A percentile compares a stretch with the other conserved stretches of the same genome.
phyloP scores from a whole-genome alignment of 2,329 filamentous ascomycete genomes.

The Juglanconis oblonga region DNA sequence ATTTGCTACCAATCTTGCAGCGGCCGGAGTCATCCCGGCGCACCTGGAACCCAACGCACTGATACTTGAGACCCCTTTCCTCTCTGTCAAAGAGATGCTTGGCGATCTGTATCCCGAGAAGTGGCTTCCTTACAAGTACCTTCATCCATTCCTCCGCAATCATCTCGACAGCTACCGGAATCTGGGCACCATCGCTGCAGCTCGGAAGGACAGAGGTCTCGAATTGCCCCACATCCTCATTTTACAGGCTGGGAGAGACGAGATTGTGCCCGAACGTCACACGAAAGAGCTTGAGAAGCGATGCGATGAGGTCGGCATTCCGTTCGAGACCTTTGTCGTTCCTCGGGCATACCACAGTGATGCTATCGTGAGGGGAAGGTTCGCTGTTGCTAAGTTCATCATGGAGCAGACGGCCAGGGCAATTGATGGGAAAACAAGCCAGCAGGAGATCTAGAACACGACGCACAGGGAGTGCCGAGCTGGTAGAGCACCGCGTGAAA shows the following conservation, averaged over 20 bases:
- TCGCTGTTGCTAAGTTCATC: conserved; percentile 48
- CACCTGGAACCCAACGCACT: conserved; percentile 45
- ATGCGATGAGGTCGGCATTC: conserved; percentile 46
- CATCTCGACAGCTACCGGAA: conserved; percentile 55
- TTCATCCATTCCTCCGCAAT: conserved; percentile 71
- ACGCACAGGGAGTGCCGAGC: too few species aligned
- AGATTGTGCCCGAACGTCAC: conserved; percentile 54
- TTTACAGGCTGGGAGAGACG: conserved; percentile 55
- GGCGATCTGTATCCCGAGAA: conserved; percentile 71
- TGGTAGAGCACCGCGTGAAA: too few species aligned
- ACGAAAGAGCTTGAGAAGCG: conserved; percentile 42
- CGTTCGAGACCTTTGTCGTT: conserved; percentile 42
- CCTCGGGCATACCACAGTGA: conserved; percentile 56
- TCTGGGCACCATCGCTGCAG: conserved; percentile 39
- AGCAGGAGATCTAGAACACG: not conserved
- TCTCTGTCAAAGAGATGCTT: conserved; percentile 68
- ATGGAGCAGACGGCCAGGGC: conserved; percentile 20
- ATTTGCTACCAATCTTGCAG: conserved; percentile 62
- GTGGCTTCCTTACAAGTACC: conserved; percentile 74
- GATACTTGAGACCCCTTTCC: conserved; percentile 74
- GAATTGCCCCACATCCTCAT: conserved; percentile 42
- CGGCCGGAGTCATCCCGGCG: conserved; percentile 33
- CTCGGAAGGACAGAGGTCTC: conserved; percentile 23
- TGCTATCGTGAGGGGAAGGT: conserved; percentile 42
- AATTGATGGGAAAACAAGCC: not conserved